Conservation (phyloP, 2,329 filamentous ascomycete genomes). For the Periconia macrospinosa region DNA sequence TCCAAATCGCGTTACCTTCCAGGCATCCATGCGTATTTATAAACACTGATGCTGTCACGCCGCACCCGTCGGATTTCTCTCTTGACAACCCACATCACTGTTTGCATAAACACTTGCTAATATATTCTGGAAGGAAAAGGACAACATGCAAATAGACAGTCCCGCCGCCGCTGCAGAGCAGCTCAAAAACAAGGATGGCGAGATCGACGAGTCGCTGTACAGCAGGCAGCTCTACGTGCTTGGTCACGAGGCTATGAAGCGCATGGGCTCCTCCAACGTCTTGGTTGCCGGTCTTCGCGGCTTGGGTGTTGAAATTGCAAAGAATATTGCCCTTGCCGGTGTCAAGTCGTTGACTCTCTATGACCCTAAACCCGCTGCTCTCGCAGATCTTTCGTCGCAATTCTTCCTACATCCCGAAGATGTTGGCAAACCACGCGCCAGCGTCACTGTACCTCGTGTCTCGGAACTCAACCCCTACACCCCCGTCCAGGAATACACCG, state of each 20-base stretch:
- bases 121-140: slow-evolving; percentile 38
- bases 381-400: slow-evolving; percentile 91
- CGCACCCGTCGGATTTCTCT: background rate
- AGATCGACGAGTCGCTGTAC: slow-evolving; percentile 70
- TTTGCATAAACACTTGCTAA: background rate
- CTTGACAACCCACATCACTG: background rate
- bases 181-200: slow-evolving; percentile 60
- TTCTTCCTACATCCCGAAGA: slow-evolving; percentile 92
- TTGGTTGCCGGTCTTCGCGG: slow-evolving; percentile 91
- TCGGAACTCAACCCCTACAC: slow-evolving; percentile 97
- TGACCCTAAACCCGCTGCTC: slow-evolving; percentile 80
- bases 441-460: slow-evolving; percentile 83
- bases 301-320: slow-evolving; percentile 95
- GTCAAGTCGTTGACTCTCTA: slow-evolving; percentile 96
- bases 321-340: slow-evolving; percentile 96
- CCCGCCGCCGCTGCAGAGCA: slow-evolving; percentile 60
- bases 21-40: slow-evolving; percentile 32
- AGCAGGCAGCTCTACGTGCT: slow-evolving; percentile 71
- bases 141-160: slow-evolving; percentile 66
- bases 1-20: slow-evolving; percentile 2
- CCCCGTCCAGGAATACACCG: slow-evolving; percentile 74
- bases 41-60: slow-evolving; percentile 16
- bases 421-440: slow-evolving; percentile 87
- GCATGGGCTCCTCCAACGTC: slow-evolving; percentile 95
- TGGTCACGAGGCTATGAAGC: slow-evolving; percentile 90